phyloP scores from a whole-genome alignment of 805 yeast genomes.

The Zygosaccharomyces kombuchaensis region DNA sequence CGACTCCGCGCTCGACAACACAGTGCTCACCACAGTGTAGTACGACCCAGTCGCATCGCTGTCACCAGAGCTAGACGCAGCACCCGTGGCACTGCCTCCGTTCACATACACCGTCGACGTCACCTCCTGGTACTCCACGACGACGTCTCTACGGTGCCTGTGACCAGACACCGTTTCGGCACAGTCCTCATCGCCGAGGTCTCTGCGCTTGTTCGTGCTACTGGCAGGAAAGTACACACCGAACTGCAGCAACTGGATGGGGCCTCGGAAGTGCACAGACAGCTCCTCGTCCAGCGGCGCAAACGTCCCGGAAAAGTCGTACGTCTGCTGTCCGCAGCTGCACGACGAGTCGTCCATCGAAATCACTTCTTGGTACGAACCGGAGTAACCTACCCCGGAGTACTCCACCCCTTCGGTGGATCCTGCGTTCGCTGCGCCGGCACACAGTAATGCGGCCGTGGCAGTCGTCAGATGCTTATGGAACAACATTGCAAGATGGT shows the following conservation, averaged over 20 bases:
- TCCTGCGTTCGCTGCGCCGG: constrained; percentile 34
- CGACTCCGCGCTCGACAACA: constrained; percentile 10
- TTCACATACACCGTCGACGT: constrained; percentile 70
- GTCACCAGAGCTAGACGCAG: constrained; percentile 9
- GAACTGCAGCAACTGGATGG: constrained; percentile 57
- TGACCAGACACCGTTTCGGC: constrained; percentile 37
- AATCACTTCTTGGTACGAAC: constrained; percentile 77
- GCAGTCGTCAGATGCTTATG: constrained; percentile 24
- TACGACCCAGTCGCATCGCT: constrained; percentile 20
- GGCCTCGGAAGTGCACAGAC: constrained; percentile 78
- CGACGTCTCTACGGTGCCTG: constrained; percentile 57
- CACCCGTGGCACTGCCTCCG: constrained; percentile 20
- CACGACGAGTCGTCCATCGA: constrained; percentile 70
- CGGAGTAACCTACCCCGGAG: constrained; percentile 75
- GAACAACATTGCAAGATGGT: constrained; percentile 16
- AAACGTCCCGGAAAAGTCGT: constrained; percentile 57
- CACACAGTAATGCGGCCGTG: constrained; percentile 27
- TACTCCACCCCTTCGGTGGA: constrained; percentile 66
- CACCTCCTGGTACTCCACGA: constrained; percentile 62
- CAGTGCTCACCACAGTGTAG: constrained; percentile 17
- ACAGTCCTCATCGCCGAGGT: constrained; percentile 28
- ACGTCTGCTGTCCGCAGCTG: constrained; percentile 55
- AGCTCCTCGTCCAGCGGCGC: constrained; percentile 66
- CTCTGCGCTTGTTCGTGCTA: constrained; percentile 42
- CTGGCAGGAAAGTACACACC: constrained; percentile 79